Base-by-base conservation (phyloP, 1,139 yeast species). In the Groenewaldozyma auringiensis region DNA sequence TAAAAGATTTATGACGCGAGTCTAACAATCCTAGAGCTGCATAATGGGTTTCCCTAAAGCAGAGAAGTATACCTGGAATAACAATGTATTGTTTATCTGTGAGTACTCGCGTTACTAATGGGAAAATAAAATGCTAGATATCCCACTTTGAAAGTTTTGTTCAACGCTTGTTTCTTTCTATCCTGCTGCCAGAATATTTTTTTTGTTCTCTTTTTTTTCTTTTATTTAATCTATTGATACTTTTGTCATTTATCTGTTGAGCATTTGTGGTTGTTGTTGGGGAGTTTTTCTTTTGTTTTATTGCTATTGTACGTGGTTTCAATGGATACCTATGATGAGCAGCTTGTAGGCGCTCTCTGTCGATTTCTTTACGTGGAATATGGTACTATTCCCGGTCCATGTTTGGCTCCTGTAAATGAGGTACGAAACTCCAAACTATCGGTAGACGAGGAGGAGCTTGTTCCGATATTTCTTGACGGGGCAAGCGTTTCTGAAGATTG, bases 261-360 rank as follows among this genome's bases (percentile, higher is more conserved):
- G n/a, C n/a, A n/a, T n/a, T n/a, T n/a, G n/a, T 25, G 29, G 11
- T 25, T 25, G 29, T 25, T 25, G 29, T 11, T 25, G 29, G 6
- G 29, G 29, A 25, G 11, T 8, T 25, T 25, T 25, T 25, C 29
- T 25, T 25, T 11, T 25, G 29, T 8, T 8, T 25, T 25, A 6
- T 25, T 11, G 9, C 29, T 11, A 11, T 6, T 25, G 29, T 25
- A n/a, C n/a, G n/a, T n/a, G n/a, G n/a, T n/a, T n/a, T n/a, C n/a
- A 25, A 35, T 35, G 38, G 38, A 35, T 20, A 20, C 21, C 6
- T 35, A 35, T 18, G 38, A 35, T 20, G 22, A 35, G 25, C n/a
- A 14, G 4, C 22, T 35, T 4, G 21, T 21, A 11, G 13, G 20
- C 6, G 38, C 21, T 11, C 14, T 35, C 4, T 18, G 20, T 20